Evolutionary conservation across 1,284 basidiomycete species (phyloP).

Genomic region (Melampsora larici-populina): DNA sequence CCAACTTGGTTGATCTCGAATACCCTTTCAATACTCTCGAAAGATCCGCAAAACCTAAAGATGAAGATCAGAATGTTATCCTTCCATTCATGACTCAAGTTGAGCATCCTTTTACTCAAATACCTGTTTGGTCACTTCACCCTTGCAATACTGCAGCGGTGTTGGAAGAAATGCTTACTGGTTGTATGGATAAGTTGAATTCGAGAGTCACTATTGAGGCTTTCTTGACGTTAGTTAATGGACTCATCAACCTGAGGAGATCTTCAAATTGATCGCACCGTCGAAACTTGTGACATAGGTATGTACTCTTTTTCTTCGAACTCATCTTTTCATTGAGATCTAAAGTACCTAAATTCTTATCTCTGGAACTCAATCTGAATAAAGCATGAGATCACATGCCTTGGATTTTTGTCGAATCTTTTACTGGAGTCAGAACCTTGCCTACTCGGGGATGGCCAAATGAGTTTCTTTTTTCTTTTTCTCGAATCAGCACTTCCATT

Average conservation of each 20-base stretch:
- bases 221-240: background rate
- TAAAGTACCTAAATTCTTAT: too few species aligned
- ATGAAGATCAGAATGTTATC: background rate
- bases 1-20: background rate
- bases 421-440: too few species aligned
- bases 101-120: constrained; percentile 20
- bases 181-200: background rate
- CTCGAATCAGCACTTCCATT: too few species aligned
- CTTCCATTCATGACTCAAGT: constrained; percentile 21
- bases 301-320: too few species aligned
- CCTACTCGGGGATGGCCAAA: too few species aligned
- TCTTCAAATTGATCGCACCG: background rate
- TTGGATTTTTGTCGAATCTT: too few species aligned
- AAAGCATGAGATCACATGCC: too few species aligned
- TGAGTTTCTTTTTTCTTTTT: too few species aligned
- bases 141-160: constrained; percentile 20
- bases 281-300: too few species aligned
- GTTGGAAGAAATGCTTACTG: constrained; percentile 13
- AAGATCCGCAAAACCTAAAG: background rate
- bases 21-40: background rate
- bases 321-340: too few species aligned
- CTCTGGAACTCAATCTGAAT: too few species aligned
- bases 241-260: background rate
- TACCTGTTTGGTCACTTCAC: constrained; percentile 21
- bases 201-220: background rate